Evolutionary conservation across 805 yeast genomes (phyloP).

Genomic region (Yarrowia osloensis): DNA sequence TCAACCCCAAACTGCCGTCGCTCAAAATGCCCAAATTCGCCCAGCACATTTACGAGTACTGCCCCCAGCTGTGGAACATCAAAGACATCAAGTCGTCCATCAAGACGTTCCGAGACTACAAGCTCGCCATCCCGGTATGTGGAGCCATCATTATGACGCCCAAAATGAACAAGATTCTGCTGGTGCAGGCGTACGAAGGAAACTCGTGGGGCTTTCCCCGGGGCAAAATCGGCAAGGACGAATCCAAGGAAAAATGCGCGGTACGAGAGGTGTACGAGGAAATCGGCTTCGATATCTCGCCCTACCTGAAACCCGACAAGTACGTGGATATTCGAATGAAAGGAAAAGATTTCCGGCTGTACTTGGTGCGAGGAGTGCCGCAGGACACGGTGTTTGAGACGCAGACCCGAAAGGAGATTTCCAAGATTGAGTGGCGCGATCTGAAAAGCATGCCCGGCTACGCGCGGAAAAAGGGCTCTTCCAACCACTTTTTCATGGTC

Average conservation of each 20-base stretch:
- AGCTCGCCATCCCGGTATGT: constrained; percentile 89
- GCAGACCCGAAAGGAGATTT: constrained; percentile 82
- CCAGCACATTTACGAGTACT: constrained; percentile 74
- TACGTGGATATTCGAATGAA: constrained; percentile 76
- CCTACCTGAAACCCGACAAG: constrained; percentile 65
- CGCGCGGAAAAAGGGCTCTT: constrained; percentile 32
- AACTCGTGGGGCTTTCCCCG: constrained; percentile 94
- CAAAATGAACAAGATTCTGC: constrained; percentile 64
- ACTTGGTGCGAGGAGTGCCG: constrained; percentile 73
- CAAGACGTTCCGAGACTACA: constrained; percentile 77
- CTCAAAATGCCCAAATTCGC: constrained; percentile 79
- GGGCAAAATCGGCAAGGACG: constrained; percentile 94
- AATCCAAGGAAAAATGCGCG: constrained; percentile 85
- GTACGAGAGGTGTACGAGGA: constrained; percentile 90
- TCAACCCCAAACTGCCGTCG: constrained; percentile 74
- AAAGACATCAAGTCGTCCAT: constrained; percentile 58
- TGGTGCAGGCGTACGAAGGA: constrained; percentile 80
- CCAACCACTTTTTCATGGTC: constrained; percentile 42
- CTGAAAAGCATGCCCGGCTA: constrained; percentile 42
- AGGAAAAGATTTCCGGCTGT: constrained; percentile 86
- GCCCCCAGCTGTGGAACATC: constrained; percentile 49
- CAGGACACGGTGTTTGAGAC: constrained; percentile 77
- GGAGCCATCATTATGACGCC: constrained; percentile 88
- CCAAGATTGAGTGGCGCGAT: constrained; percentile 71
- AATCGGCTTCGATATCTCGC: constrained; percentile 82